Evolutionary conservation across 2,329 filamentous ascomycete genomes (phyloP).

Genomic region (Diaporthe sp.): DNA sequence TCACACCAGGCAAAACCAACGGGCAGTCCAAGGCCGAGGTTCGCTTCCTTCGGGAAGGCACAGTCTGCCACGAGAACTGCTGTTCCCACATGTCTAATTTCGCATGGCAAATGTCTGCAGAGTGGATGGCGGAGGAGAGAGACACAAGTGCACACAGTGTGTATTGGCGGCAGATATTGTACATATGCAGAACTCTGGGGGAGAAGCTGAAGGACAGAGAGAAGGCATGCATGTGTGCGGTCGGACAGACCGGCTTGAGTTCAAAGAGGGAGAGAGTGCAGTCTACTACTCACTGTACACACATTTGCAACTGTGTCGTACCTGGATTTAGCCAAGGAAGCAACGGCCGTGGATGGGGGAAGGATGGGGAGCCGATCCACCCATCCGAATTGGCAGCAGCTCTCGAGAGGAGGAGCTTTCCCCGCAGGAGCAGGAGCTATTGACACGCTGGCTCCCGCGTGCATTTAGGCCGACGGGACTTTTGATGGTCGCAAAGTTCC

Average conservation of each 20-base stretch:
- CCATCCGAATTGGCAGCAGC: constrained; percentile 10
- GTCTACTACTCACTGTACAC: no score
- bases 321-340: neutral
- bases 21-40: neutral
- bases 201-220: neutral
- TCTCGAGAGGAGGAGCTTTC: constrained; percentile 13
- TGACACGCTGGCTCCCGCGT: constrained; percentile 20
- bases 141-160: neutral
- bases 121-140: neutral
- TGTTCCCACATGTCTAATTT: constrained; percentile 12
- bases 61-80: neutral
- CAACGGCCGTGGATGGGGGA: constrained; percentile 1
- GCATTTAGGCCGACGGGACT: constrained; percentile 23
- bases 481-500: constrained; percentile 30
- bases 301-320: neutral
- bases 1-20: constrained; percentile 11
- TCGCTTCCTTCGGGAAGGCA: constrained; percentile 3
- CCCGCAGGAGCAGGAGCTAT: constrained; percentile 13
- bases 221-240: neutral
- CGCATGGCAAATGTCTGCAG: neutral
- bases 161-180: no score
- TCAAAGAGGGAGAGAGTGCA: neutral
- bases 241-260: neutral
- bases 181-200: neutral
- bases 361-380: neutral